These are phyloP conservation scores for Saturnispora zaruensis DNA, from an alignment of 805 yeast species.

Conservation along the genomic window DNA sequence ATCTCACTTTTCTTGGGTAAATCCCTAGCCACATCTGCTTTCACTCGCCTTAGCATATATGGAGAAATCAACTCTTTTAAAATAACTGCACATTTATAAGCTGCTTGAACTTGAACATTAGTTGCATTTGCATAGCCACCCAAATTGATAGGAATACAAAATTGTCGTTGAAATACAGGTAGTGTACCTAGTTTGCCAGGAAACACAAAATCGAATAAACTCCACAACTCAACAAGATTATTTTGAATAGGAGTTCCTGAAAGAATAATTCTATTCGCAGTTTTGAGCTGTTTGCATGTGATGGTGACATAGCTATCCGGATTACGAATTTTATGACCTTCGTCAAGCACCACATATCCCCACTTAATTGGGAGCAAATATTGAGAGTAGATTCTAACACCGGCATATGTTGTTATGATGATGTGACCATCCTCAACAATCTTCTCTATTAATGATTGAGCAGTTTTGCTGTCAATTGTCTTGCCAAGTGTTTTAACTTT, in stretches of 20 bases:
- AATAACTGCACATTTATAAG: constrained; percentile 91
- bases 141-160: constrained; percentile 82
- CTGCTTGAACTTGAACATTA: constrained; percentile 91
- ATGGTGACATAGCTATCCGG: constrained; percentile 87
- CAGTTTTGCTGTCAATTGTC: constrained; percentile 24
- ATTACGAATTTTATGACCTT: constrained; percentile 94
- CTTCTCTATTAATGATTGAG: constrained; percentile 41
- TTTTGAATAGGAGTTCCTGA: constrained; percentile 98
- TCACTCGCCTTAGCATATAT: constrained; percentile 75
- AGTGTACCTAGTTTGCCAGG: constrained; percentile 93
- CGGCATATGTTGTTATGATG: constrained; percentile 80
- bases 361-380: constrained; percentile 72
- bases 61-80: constrained; percentile 85
- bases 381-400: constrained; percentile 31
- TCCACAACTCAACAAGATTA: constrained; percentile 87
- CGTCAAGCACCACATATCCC: constrained; percentile 90
- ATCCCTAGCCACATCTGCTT: constrained; percentile 91
- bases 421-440: constrained; percentile 70
- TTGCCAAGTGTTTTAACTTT: constrained; percentile 22
- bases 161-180: constrained; percentile 90
- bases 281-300: constrained; percentile 73
- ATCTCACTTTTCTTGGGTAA: constrained; percentile 88
- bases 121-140: constrained; percentile 99
- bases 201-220: constrained; percentile 86
- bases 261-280: constrained; percentile 77